phyloP scores from a whole-genome alignment of 164 flowering plant species.

The Umbilicus rupestris region DNA sequence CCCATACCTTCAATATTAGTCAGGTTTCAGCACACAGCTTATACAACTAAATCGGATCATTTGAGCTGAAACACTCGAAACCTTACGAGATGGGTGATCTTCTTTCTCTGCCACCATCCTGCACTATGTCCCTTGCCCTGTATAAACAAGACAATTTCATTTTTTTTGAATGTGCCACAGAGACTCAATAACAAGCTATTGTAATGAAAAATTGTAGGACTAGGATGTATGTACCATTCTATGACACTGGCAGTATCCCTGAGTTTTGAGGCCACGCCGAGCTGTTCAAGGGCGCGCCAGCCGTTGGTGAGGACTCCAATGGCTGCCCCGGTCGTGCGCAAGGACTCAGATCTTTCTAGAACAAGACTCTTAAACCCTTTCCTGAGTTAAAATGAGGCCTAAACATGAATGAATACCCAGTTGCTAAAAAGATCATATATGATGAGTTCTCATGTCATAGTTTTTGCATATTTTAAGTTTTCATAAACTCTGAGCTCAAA shows the following conservation, averaged over 20 bases:
- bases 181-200: too few species aligned
- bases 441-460: background rate
- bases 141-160: background rate
- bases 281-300: conserved; percentile 14
- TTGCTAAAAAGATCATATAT: background rate
- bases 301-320: conserved; percentile 11
- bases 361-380: conserved; percentile 21
- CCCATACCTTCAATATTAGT: background rate
- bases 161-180: too few species aligned
- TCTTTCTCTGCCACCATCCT: background rate
- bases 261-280: conserved; percentile 12
- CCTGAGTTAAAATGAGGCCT: conserved; percentile 3
- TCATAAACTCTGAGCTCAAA: background rate
- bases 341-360: conserved; percentile 22
- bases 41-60: background rate
- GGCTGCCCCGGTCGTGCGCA: conserved; percentile 18
- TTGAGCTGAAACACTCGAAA: background rate
- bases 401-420: background rate
- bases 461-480: background rate
- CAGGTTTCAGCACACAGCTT: background rate
- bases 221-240: background rate
- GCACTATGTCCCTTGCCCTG: background rate
- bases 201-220: background rate
- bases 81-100: conserved; percentile 3
- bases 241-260: conserved; percentile 9